Evolutionary conservation across 2,329 filamentous ascomycete genomes (phyloP).

Genomic region (Penicillium hesseltinei): DNA sequence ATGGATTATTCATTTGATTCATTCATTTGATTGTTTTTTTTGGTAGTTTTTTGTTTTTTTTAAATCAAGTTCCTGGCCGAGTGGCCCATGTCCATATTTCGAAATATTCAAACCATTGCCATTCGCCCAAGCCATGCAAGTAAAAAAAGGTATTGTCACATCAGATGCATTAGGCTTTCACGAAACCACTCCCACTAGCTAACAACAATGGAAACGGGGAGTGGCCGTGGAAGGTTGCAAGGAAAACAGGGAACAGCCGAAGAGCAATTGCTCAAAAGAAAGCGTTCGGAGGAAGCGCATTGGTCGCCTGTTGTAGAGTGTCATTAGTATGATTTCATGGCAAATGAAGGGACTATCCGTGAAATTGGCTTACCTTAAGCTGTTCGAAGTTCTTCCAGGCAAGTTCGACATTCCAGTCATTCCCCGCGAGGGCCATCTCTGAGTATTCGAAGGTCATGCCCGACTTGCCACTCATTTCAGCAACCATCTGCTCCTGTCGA

Average conservation of each 20-base stretch:
- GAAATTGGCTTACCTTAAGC: slow-evolving; percentile 59
- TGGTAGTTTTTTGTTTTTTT: not conserved
- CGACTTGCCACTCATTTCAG: slow-evolving; percentile 72
- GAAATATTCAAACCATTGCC: slow-evolving; percentile 21
- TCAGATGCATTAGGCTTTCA: slow-evolving; percentile 13
- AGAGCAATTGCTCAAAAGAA: slow-evolving; percentile 36
- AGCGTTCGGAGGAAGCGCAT: slow-evolving; percentile 51
- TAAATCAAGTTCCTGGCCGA: not conserved
- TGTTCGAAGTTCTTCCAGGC: slow-evolving; percentile 73
- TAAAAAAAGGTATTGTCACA: slow-evolving; percentile 8
- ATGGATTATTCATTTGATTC: not conserved
- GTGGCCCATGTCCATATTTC: slow-evolving; percentile 18
- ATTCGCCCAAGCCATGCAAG: slow-evolving; percentile 39
- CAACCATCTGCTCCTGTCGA: slow-evolving; percentile 66
- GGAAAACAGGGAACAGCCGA: not conserved
- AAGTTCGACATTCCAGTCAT: slow-evolving; percentile 74
- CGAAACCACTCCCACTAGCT: slow-evolving; percentile 9
- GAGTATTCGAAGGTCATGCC: slow-evolving; percentile 78
- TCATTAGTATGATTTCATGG: slow-evolving; percentile 19
- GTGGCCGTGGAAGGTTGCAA: not conserved
- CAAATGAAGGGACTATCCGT: not conserved
- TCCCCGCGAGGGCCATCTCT: slow-evolving; percentile 74
- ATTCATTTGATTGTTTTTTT: slow-evolving; percentile 5
- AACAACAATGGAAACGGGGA: not conserved
- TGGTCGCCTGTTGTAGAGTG: slow-evolving; percentile 29